phyloP scores from a whole-genome alignment of 768 basidiomycete species.

The Suillus spraguei region DNA sequence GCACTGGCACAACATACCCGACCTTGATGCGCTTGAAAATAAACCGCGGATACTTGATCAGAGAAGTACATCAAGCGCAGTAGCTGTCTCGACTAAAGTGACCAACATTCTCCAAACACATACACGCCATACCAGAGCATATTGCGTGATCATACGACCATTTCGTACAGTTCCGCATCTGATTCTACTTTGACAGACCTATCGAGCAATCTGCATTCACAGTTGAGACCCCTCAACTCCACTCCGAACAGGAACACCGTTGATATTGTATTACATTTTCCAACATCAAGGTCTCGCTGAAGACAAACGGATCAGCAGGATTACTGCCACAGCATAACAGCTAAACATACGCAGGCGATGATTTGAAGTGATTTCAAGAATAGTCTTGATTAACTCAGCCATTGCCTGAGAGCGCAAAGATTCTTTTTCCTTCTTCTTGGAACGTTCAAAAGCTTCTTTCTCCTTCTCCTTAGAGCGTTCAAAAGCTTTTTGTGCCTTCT shows the following conservation, averaged over 20 bases:
- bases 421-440: background rate
- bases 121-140: background rate
- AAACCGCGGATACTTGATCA: no score
- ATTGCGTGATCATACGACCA: background rate
- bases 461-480: background rate
- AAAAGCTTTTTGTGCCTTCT: background rate
- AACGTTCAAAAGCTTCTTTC: background rate
- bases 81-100: background rate
- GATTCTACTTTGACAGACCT: background rate
- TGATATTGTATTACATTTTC: no score
- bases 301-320: background rate
- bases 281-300: no score
- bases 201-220: background rate
- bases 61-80: background rate
- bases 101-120: background rate
- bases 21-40: no score
- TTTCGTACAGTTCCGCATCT: background rate
- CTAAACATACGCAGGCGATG: background rate
- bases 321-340: background rate
- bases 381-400: background rate
- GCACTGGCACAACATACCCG: no score
- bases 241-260: background rate
- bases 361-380: background rate
- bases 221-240: background rate
- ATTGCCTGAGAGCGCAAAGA: background rate